phyloP scores from a whole-genome alignment of 192 early-diverging fungal genomes.

The Coemansia sp. region DNA sequence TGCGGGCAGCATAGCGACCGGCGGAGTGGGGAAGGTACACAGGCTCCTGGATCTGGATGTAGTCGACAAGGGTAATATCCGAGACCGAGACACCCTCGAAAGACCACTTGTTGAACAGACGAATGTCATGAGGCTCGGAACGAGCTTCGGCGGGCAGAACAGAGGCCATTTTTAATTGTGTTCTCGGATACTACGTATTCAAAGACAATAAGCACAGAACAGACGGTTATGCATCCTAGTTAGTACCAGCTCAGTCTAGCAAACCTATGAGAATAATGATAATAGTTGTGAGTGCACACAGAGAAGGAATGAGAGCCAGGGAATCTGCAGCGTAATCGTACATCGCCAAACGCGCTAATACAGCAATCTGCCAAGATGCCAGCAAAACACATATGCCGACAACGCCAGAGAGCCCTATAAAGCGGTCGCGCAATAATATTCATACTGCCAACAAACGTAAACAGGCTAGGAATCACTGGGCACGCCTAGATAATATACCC shows the following conservation, averaged over 20 bases:
- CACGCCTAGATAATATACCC: too few species aligned
- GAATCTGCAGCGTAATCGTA: too few species aligned
- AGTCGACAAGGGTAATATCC: constrained; percentile 87
- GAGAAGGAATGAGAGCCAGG: too few species aligned
- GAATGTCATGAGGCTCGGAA: constrained; percentile 49
- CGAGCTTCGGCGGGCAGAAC: constrained; percentile 58
- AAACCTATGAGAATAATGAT: too few species aligned
- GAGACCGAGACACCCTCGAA: constrained; percentile 89
- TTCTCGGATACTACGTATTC: constrained; percentile 22
- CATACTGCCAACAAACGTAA: too few species aligned
- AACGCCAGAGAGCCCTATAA: too few species aligned
- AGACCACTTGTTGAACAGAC: constrained; percentile 87
- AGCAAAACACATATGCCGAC: too few species aligned
- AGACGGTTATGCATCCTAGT: background rate
- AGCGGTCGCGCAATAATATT: too few species aligned
- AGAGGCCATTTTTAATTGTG: constrained; percentile 51
- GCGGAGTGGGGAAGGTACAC: constrained; percentile 98
- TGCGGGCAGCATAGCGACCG: constrained; percentile 94
- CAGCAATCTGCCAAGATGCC: too few species aligned
- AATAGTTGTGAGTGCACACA: too few species aligned
- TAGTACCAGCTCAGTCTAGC: background rate
- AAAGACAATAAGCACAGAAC: background rate
- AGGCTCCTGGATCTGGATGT: constrained; percentile 88
- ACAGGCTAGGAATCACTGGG: too few species aligned
- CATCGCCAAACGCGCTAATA: too few species aligned